Base-by-base conservation (phyloP, 805 yeast species). In the Kuraishia hungarica region DNA sequence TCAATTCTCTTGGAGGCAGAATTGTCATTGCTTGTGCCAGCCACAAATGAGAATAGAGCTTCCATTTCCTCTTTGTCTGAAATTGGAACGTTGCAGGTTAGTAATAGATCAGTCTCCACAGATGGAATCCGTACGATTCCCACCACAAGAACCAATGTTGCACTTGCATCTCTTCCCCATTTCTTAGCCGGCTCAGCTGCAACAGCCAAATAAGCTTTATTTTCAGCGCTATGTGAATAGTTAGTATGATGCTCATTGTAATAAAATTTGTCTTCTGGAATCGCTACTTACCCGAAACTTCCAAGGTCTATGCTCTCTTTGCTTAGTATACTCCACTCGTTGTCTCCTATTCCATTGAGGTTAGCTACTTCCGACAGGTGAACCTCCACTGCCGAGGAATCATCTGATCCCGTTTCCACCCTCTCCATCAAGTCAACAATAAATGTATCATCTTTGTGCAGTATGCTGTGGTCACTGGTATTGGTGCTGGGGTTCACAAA, bases 361-460 rank as follows among this genome's bases (percentile, higher is more conserved):
- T 67, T 69, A 2, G 78, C 67, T 21, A 86, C 70, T 60, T 86
- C 94, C 13, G 72, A 69, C 39, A 85, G 61, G 67, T 87, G 93
- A 43, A 69, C 73, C 5, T 69, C 62, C 22, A 84, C 63, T 0
- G 86, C 84, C 6, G 69, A 64, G 0, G 56, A 57, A 19, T 74
- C 75, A 21, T 71, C 72, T 0, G 57, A 58, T 10, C 58, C 62
- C 1, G 68, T 72, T 0, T 69, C 73, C 0, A 82, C 80, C 24
- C 70, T 61, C 60, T 87, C 89, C 58, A 87, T 67, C 17, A 87
- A 66, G 58, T 87, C 94, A 20, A 87, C 64, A n/a, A 87, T 82
- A 10, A 86, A 65, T 19, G 87, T 79, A 59, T 78, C 82, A 54
- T 83, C 80, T 51, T 69, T 61, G 48, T 69, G 68, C 51, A 75